These are phyloP conservation scores for Scenedesmus sp. DNA, from an alignment of 163 green algal genomes.

Conservation along the genomic window DNA sequence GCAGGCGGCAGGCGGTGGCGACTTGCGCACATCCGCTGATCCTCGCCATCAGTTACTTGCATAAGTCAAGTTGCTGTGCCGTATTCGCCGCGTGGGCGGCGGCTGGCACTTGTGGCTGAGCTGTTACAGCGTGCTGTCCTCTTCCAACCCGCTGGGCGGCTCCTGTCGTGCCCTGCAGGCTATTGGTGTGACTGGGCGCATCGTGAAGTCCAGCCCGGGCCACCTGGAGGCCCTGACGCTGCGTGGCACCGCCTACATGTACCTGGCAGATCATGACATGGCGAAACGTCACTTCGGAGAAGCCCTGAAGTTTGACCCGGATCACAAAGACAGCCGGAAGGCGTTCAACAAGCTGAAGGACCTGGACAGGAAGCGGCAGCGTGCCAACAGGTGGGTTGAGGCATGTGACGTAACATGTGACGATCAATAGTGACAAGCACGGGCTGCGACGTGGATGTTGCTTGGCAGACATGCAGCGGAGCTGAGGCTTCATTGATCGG, in stretches of 20 bases:
- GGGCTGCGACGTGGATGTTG: too few relatives aligned
- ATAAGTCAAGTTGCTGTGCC: too few relatives aligned
- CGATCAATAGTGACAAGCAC: not conserved
- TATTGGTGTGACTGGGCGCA: constrained; percentile 52
- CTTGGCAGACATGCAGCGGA: too few relatives aligned
- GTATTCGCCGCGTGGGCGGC: too few relatives aligned
- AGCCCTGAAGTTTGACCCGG: constrained; percentile 77
- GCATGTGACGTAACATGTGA: not conserved
- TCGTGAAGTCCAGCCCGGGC: constrained; percentile 68
- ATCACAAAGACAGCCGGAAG: constrained; percentile 59
- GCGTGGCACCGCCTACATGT: constrained; percentile 72
- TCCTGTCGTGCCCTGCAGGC: constrained; percentile 26
- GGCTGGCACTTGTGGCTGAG: not conserved
- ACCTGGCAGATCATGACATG: constrained; percentile 74
- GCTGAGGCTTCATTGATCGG: too few relatives aligned
- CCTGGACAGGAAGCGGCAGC: constrained; percentile 65
- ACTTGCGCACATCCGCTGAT: too few relatives aligned
- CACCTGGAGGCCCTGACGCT: constrained; percentile 70
- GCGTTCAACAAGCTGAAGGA: constrained; percentile 78
- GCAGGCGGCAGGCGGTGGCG: too few relatives aligned
- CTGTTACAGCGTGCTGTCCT: not conserved
- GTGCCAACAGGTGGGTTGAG: constrained; percentile 45
- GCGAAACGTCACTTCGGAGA: constrained; percentile 80
- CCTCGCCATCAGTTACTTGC: too few relatives aligned
- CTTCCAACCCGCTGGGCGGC: too few relatives aligned